Evolutionary conservation across 1,284 basidiomycete species (phyloP).

Genomic region (Ceratobasidium sp.): DNA sequence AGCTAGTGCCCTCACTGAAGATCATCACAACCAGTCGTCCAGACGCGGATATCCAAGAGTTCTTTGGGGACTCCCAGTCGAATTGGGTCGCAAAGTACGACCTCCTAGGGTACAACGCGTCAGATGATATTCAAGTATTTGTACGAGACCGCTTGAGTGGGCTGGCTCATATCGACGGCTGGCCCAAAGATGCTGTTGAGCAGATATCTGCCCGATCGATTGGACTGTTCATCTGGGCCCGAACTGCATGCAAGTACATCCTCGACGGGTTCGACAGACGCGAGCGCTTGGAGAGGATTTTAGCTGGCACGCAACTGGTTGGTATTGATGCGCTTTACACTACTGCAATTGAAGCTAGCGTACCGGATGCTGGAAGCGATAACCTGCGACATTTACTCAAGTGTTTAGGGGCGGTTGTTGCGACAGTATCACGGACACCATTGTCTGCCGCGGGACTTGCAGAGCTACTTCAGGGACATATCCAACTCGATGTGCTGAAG

Average conservation of each 20-base stretch:
- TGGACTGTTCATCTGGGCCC: slow-evolving; percentile 37
- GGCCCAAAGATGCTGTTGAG: not conserved
- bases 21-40: slow-evolving; percentile 39
- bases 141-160: not conserved
- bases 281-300: not conserved
- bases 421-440: not conserved
- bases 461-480: not conserved
- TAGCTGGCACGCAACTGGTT: not conserved
- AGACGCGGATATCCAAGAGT: slow-evolving; percentile 2
- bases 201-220: slow-evolving; percentile 1
- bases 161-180: not conserved
- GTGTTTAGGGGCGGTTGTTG: not conserved
- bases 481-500: not conserved
- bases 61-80: not conserved
- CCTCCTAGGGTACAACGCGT: not conserved
- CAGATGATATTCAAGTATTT: not conserved
- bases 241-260: not conserved
- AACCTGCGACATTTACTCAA: not conserved
- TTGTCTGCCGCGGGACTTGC: not conserved
- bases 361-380: not conserved
- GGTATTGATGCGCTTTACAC: not conserved
- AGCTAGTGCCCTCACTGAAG: not conserved
- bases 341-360: not conserved
- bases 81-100: not conserved
- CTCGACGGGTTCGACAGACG: not conserved